Evolutionary conservation across 495 filamentous ascomycete species (phyloP), one percentile per base, ranked within the genome.

Genomic region (Halenospora varia): DNA sequence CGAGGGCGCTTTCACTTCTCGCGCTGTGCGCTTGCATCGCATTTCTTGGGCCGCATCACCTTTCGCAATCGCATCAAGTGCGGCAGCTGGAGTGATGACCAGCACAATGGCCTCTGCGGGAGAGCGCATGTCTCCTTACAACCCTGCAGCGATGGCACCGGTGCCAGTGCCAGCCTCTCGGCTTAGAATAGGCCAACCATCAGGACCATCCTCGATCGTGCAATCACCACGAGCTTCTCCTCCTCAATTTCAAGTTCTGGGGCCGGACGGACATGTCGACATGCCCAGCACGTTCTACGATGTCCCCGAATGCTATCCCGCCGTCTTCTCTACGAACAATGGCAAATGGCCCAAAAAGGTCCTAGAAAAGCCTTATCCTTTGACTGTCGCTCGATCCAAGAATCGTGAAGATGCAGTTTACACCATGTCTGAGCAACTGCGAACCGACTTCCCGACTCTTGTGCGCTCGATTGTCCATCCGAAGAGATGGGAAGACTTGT

Each of bases 321-420:
- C 71, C 35, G 55, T 66, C 15, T 74, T 76, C 60, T 77, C 75
- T 0, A 68, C 69, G 11, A 40, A 59, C 1, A 57, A 55, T 25
- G 66, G 70, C 48, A 60, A 25, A 2, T 57, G 17, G 18, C 55
- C 40, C 15, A 65, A 67, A 42, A 67, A 68, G 35, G 19, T 13
- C 0, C 46, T 73, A 3, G 45, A 69, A 45, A 17, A 60, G 65
- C n/a, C 58, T 59, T 47, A 49, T 56, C 61, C 45, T 58, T 49
- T 63, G 67, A 53, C 44, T 24, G 45, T 65, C 40, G 41, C 62
- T 19, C 53, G 59, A 41, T 40, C 49, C 10, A n/a, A n/a, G n/a
- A 66, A 70, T 61, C 46, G 58, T 3, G 22, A 49, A 24, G 6
- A 10, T 9, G 47, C 23, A 6, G 47, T 49, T 2, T 24, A 3